Conservation (phyloP, 495 filamentous ascomycete genomes). For the Clavariopsis aquatica region DNA sequence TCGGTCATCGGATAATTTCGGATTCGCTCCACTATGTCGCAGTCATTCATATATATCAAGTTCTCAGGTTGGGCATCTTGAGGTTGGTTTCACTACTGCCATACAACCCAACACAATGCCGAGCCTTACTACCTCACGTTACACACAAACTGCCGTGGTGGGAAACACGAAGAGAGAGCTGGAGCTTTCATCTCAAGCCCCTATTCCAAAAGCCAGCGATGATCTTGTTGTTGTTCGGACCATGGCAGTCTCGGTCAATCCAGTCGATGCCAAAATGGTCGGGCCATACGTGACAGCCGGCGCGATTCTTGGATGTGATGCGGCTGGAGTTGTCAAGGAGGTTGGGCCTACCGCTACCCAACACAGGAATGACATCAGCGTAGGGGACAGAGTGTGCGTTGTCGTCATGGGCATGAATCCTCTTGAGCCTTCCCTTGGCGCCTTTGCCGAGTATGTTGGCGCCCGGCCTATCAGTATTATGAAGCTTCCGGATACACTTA, state of each 20-base stretch:
- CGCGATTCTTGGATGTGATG: neutral
- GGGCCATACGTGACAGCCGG: neutral
- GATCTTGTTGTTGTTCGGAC: too few relatives aligned
- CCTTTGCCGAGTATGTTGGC: constrained; percentile 1
- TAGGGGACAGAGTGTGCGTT: constrained; percentile 2
- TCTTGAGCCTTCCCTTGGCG: neutral
- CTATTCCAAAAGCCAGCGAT: too few relatives aligned
- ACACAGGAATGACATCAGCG: neutral
- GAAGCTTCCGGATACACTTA: neutral
- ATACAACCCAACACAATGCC: too few relatives aligned
- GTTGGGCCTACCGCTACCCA: neutral
- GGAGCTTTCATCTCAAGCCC: too few relatives aligned
- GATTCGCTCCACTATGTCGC: too few relatives aligned
- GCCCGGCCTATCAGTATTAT: neutral
- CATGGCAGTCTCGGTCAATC: constrained; percentile 3
- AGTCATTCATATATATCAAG: too few relatives aligned
- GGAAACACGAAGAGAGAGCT: too few relatives aligned
- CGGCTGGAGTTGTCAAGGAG: neutral
- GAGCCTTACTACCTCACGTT: too few relatives aligned
- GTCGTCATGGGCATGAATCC: constrained; percentile 5
- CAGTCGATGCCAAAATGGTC: constrained; percentile 8
- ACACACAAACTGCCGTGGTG: too few relatives aligned
- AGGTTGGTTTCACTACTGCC: too few relatives aligned
- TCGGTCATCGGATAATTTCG: too few relatives aligned
- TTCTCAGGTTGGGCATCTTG: too few relatives aligned